Conservation (phyloP, 1,284 basidiomycete genomes). For the Cryptococcus neoformans region DNA sequence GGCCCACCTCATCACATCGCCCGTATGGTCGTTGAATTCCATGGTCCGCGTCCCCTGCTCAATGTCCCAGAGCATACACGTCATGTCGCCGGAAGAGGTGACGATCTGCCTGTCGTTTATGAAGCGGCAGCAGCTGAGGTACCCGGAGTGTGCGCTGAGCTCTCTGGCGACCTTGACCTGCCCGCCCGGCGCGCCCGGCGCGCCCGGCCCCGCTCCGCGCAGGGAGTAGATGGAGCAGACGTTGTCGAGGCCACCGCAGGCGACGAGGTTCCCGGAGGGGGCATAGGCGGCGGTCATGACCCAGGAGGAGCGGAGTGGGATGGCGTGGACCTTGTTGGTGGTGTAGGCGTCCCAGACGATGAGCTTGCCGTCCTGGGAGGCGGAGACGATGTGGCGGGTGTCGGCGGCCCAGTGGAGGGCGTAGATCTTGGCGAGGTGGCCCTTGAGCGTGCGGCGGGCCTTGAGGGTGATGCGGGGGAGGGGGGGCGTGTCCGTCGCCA, state of each 20-base stretch:
- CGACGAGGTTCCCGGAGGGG: conserved; percentile 93
- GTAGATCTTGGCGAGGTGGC: conserved; percentile 98
- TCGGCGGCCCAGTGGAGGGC: conserved; percentile 99
- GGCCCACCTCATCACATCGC: conserved; percentile 95
- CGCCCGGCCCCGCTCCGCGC: conserved; percentile 51
- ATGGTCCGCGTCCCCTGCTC: conserved; percentile 92
- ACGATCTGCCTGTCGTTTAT: conserved; percentile 98
- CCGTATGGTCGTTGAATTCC: conserved; percentile 98
- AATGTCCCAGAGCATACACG: conserved; percentile 99
- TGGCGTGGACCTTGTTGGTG: conserved; percentile 99
- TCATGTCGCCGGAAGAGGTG: conserved; percentile 98
- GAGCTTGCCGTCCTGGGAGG: conserved; percentile 98
- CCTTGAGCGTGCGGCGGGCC: conserved; percentile 87
- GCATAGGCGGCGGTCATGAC: conserved; percentile 99
- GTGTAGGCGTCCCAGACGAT: conserved; percentile 99
- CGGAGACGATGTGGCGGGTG: conserved; percentile 94
- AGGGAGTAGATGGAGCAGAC: conserved; percentile 96
- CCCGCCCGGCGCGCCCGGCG: conserved; percentile 34
- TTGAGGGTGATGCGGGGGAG: conserved; percentile 95
- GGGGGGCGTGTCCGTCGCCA: conserved; percentile 94
- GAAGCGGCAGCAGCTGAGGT: conserved; percentile 96
- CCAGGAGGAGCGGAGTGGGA: conserved; percentile 95
- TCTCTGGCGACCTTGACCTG: conserved; percentile 64
- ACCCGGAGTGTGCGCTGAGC: conserved; percentile 94
- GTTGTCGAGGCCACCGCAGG: conserved; percentile 98